These are phyloP conservation scores for Posidonia australis DNA, from an alignment of 106 monocot genomes.

Conservation along the genomic window DNA sequence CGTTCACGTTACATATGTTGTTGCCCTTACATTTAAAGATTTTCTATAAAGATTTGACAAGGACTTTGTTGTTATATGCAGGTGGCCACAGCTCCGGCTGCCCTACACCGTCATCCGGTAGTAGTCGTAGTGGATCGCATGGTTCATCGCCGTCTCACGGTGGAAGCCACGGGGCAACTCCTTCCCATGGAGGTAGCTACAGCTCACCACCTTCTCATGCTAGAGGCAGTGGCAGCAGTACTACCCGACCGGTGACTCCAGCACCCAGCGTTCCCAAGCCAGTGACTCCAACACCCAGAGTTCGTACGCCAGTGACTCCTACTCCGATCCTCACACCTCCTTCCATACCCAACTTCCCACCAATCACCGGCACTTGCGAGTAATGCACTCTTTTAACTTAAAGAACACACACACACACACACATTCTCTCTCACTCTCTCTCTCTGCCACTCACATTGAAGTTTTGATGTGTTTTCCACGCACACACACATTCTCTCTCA, in stretches of 20 bases:
- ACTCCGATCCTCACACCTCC: slow-evolving; percentile 10
- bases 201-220: not conserved
- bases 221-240: not conserved
- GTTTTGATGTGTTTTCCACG: not conserved
- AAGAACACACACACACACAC: not conserved
- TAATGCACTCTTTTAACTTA: slow-evolving; percentile 9
- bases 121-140: too few species aligned
- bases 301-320: not conserved
- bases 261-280: not conserved
- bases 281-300: not conserved
- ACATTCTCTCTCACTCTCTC: not conserved
- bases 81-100: not conserved
- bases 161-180: too few species aligned
- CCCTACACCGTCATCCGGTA: not conserved
- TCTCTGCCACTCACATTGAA: not conserved
- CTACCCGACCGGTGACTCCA: not conserved
- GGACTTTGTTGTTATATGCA: too few species aligned
- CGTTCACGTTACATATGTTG: too few species aligned
- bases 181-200: too few species aligned
- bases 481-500: not conserved
- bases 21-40: not conserved
- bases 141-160: too few species aligned
- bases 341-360: slow-evolving; percentile 9
- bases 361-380: slow-evolving; percentile 38
- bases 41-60: not conserved